Percentiles rank a stretch among this genome's conserved stretches.
Evolutionary conservation across 1,139 yeast species (phyloP).

Genomic region (Yamadazyma dendronema): DNA sequence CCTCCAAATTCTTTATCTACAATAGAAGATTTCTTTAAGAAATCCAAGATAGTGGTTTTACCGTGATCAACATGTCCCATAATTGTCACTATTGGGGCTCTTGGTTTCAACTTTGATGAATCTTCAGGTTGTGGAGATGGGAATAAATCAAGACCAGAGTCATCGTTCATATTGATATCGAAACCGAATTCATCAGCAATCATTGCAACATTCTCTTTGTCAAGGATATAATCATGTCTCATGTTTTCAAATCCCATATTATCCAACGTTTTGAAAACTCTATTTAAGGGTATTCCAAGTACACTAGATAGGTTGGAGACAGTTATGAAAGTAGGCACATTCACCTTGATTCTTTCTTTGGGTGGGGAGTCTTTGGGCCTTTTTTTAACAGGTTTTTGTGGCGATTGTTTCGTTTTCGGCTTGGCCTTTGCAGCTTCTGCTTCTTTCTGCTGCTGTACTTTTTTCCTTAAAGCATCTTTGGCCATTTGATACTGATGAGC

Average conservation of each 20-base stretch:
- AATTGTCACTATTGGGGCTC: conserved; percentile 94
- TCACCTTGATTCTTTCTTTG: conserved; percentile 37
- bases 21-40: conserved; percentile 76
- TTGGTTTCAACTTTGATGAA: conserved; percentile 45
- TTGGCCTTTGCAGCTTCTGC: background rate
- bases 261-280: conserved; percentile 55
- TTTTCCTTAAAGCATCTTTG: conserved; percentile 17
- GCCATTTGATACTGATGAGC: conserved; percentile 13
- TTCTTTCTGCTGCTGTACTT: background rate
- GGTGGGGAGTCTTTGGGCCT: background rate
- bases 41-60: conserved; percentile 88
- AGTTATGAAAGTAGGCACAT: conserved; percentile 71
- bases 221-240: conserved; percentile 76
- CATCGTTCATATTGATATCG: conserved; percentile 59
- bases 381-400: too few species aligned
- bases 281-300: conserved; percentile 61
- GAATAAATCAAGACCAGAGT: conserved; percentile 62
- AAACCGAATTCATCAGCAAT: conserved; percentile 89
- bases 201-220: conserved; percentile 79
- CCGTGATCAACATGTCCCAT: conserved; percentile 99
- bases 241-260: conserved; percentile 75
- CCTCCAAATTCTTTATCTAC: conserved; percentile 93
- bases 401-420: conserved; percentile 1
- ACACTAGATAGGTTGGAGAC: conserved; percentile 76
- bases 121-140: conserved; percentile 32